Conservation (phyloP, 768 basidiomycete species). For the Pulveroboletus frians region DNA sequence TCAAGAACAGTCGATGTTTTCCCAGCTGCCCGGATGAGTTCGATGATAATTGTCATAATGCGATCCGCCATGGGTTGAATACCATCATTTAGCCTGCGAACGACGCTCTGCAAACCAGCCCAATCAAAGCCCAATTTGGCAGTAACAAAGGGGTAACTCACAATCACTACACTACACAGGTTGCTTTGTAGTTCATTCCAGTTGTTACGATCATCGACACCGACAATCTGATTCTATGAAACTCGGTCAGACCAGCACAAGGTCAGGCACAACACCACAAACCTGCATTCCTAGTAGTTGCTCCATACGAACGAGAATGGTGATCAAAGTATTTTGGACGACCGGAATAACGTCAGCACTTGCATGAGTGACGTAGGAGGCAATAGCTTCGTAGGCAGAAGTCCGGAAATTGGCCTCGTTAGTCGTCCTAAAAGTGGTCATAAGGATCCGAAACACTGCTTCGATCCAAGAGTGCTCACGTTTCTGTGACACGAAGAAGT, state of each 20-base stretch:
- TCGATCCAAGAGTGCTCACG: constrained; percentile 40
- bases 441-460: constrained; percentile 9
- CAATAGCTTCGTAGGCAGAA: constrained; percentile 93
- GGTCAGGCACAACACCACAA: constrained; percentile 17
- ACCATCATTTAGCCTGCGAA: constrained; percentile 76
- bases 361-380: constrained; percentile 78
- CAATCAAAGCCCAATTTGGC: background rate
- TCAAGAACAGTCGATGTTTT: constrained; percentile 94
- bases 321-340: constrained; percentile 76
- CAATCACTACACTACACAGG: constrained; percentile 85
- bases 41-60: constrained; percentile 88
- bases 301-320: constrained; percentile 87
- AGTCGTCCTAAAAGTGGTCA: constrained; percentile 43
- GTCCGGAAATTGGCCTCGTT: constrained; percentile 94
- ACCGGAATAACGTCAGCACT: constrained; percentile 73
- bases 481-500: constrained; percentile 82
- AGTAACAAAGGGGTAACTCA: constrained; percentile 34
- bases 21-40: constrained; percentile 79
- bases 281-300: constrained; percentile 81
- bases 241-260: background rate
- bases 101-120: constrained; percentile 57
- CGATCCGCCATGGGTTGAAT: constrained; percentile 89
- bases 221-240: constrained; percentile 82
- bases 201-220: constrained; percentile 93
- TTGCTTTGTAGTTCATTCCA: constrained; percentile 99